Evolutionary conservation across 345 rosid species (phyloP).

Genomic region (Eucalyptus globulus): DNA sequence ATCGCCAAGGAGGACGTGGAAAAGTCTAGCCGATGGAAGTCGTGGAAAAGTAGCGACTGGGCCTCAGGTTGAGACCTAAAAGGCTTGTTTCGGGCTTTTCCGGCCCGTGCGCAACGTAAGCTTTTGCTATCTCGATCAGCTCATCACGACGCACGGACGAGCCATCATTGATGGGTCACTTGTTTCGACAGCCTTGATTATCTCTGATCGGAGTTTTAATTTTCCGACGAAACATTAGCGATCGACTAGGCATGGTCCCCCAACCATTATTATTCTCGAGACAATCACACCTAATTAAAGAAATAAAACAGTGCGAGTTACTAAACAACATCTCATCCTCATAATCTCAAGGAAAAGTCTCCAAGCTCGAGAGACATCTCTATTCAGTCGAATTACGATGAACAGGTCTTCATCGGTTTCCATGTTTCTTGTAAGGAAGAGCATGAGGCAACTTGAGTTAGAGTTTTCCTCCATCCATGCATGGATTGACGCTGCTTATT

Average conservation of each 20-base stretch:
- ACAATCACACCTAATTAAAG: not conserved
- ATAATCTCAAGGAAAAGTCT: not conserved
- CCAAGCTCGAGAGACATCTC: not conserved
- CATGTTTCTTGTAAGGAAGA: not conserved
- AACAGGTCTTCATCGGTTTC: not conserved
- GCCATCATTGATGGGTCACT: not conserved
- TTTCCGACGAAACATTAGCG: not conserved
- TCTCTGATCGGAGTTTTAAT: not conserved
- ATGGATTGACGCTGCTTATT: not conserved
- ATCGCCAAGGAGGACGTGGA: not conserved
- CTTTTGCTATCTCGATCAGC: not conserved
- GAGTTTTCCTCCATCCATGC: not conserved
- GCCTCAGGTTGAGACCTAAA: not conserved
- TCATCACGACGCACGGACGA: not conserved
- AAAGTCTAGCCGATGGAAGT: not conserved
- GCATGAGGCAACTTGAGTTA: not conserved
- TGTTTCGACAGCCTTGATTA: not conserved
- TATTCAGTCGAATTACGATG: not conserved
- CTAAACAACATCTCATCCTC: not conserved
- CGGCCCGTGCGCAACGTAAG: not conserved
- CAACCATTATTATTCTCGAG: not conserved
- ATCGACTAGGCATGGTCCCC: not conserved
- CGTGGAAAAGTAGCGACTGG: not conserved
- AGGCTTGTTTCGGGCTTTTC: not conserved
- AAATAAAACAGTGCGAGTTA: not conserved